A percentile compares a stretch with the other conserved stretches of the same genome.
Conservation (phyloP, 805 yeast genomes). For the Pichia californica region DNA sequence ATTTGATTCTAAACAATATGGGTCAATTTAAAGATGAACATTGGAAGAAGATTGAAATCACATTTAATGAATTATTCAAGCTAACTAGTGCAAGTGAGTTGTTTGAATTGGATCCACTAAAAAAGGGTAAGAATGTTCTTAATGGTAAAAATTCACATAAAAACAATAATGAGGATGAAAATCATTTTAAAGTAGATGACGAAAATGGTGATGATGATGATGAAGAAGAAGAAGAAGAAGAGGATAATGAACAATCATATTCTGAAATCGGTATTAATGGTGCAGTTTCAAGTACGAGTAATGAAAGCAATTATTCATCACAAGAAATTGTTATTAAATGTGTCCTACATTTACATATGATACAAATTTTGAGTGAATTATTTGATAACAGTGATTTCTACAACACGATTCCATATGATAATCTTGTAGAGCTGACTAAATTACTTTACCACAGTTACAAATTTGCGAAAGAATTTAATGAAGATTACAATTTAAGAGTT, state of each 20-base stretch:
- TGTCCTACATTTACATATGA: slow-evolving; percentile 81
- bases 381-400: slow-evolving; percentile 67
- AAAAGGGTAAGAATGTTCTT: slow-evolving; percentile 7
- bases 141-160: slow-evolving; percentile 26
- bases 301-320: slow-evolving; percentile 43
- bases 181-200: too few relatives aligned
- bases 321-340: slow-evolving; percentile 74
- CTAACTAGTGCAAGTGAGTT: slow-evolving; percentile 83
- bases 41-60: slow-evolving; percentile 65
- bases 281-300: too few relatives aligned
- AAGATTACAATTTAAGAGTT: slow-evolving; percentile 81
- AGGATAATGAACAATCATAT: slow-evolving; percentile 7
- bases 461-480: slow-evolving; percentile 84
- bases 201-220: slow-evolving; percentile 10
- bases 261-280: too few relatives aligned
- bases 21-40: slow-evolving; percentile 54
- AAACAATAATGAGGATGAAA: slow-evolving; percentile 16
- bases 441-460: slow-evolving; percentile 63
- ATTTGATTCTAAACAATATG: slow-evolving; percentile 70
- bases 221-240: slow-evolving; percentile 16
- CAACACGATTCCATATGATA: slow-evolving; percentile 57
- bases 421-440: slow-evolving; percentile 53
- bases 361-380: slow-evolving; percentile 77
- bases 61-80: slow-evolving; percentile 65
- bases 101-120: slow-evolving; percentile 54